Base-by-base conservation (phyloP, 2,329 filamentous ascomycete genomes). In the Anthostomella pinea region DNA sequence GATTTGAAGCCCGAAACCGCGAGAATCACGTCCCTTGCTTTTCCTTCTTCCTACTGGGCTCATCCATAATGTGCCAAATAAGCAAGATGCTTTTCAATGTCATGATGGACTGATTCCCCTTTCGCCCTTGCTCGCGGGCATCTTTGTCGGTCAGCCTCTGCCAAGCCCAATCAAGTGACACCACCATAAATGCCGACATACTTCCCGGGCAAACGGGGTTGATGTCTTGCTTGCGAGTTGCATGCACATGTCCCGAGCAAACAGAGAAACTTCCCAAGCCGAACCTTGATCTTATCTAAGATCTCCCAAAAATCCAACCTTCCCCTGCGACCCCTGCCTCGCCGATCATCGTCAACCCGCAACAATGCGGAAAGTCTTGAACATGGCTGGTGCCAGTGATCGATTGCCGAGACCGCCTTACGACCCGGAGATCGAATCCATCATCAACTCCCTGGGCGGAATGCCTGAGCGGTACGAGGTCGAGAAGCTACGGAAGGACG, bases 331-430 rank as follows among this genome's bases (percentile, higher is more conserved):
- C 21, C 17, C 11, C 38, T 36, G n/a, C 29, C 18, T 35, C 34
- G 30, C 23, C 21, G 24, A 35, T 32, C 36, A 27, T 41, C 25
- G 22, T 33, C 30, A 31, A 18, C 8, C 18, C 32, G n/a, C 33
- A 30, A 23, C 31, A 2, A 41, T 41, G 46, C 42, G 42, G 26
- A 48, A 48, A 28, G 32, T 44, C 41, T 33, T 20, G 27, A 48
- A 35, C n/a, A 51, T 57, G 53, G 38, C 52, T 39, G 49, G 45
- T 33, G 44, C 43, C 23, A 39, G 41, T 34, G 53, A 54, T 41
- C 56, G 48, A 35, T 43, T 51, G 35, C 49, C 51, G 38, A 53
- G 51, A 45, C 55, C 55, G 10, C 56, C 53, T 4, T 57, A 56
- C 38, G 55, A 55, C 28, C 46, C 46, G 24, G 54, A 51, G 39